These are phyloP conservation scores for Arthonia radiata DNA, from an alignment of 495 filamentous ascomycete genomes.

Conservation along the genomic window DNA sequence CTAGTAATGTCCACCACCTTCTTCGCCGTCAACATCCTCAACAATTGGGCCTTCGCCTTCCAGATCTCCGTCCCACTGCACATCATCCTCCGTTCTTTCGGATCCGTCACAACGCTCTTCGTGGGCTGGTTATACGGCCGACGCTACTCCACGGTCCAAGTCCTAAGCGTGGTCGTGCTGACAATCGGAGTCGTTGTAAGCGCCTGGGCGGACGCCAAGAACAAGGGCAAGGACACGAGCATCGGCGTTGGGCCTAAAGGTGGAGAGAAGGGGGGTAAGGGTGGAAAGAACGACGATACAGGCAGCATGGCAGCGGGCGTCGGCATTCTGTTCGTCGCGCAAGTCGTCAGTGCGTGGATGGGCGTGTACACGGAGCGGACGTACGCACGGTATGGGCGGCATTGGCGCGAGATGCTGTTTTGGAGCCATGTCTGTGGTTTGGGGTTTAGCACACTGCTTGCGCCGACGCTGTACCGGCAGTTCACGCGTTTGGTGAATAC, in stretches of 20 bases:
- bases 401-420: slow-evolving; percentile 93
- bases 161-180: slow-evolving; percentile 53
- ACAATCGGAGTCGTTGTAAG: slow-evolving; percentile 67
- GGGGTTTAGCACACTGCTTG: slow-evolving; percentile 32
- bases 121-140: slow-evolving; percentile 70
- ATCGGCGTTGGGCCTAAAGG: no score
- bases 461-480: slow-evolving; percentile 20
- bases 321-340: slow-evolving; percentile 61
- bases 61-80: slow-evolving; percentile 91
- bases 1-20: slow-evolving; percentile 72
- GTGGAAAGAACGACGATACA: slow-evolving; percentile 9
- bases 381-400: slow-evolving; percentile 59
- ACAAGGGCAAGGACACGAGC: no score
- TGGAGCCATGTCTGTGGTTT: slow-evolving; percentile 68
- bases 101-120: slow-evolving; percentile 78
- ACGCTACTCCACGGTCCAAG: slow-evolving; percentile 54
- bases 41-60: slow-evolving; percentile 96
- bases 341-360: slow-evolving; percentile 78
- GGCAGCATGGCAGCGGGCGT: slow-evolving; percentile 51
- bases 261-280: no score
- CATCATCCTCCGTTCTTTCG: slow-evolving; percentile 86
- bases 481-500: slow-evolving; percentile 22
- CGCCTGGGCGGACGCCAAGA: slow-evolving; percentile 66
- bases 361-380: slow-evolving; percentile 82
- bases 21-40: slow-evolving; percentile 74